Conservation (phyloP, 164 flowering plant species). For the Hamamelis virginiana region DNA sequence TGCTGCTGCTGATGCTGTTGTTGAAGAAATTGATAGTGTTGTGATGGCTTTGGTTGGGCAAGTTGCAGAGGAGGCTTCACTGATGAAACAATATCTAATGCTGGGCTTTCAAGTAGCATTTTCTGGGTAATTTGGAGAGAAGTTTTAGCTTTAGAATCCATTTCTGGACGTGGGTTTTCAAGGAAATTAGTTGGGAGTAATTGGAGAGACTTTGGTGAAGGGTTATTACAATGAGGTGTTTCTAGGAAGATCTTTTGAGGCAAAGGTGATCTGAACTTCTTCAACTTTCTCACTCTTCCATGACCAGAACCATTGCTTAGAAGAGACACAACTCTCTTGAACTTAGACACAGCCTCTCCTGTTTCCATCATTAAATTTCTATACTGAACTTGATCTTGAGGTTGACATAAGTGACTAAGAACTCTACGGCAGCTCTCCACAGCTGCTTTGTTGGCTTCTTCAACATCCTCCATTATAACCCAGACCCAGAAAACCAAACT, state of each 20-base stretch:
- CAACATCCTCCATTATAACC: conserved; percentile 72
- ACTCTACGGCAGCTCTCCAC: conserved; percentile 80
- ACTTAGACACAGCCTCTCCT: conserved; percentile 63
- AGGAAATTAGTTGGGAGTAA: conserved; percentile 1
- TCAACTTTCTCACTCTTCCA: conserved; percentile 66
- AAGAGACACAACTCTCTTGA: conserved; percentile 69
- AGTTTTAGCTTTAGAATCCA: conserved; percentile 35
- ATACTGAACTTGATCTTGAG: conserved; percentile 52
- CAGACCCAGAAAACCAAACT: not conserved
- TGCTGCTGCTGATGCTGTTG: conserved; percentile 30
- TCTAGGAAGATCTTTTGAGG: conserved; percentile 55
- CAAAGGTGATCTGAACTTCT: conserved; percentile 40
- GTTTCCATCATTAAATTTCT: conserved; percentile 54
- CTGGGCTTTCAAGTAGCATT: conserved; percentile 9
- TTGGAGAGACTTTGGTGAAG: conserved; percentile 26
- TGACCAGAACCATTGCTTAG: conserved; percentile 57
- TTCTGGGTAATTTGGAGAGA: conserved; percentile 17
- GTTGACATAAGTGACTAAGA: conserved; percentile 49
- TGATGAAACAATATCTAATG: conserved; percentile 31
- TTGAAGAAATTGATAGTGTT: conserved; percentile 50
- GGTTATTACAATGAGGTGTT: conserved; percentile 33
- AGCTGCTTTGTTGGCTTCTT: conserved; percentile 72
- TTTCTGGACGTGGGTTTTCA: conserved; percentile 28
- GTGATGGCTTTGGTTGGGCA: conserved; percentile 38
- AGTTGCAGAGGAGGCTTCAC: conserved; percentile 41